These are phyloP conservation scores for Colletotrichum echinochloae DNA, from an alignment of 2,329 filamentous ascomycete species.

Conservation along the genomic window DNA sequence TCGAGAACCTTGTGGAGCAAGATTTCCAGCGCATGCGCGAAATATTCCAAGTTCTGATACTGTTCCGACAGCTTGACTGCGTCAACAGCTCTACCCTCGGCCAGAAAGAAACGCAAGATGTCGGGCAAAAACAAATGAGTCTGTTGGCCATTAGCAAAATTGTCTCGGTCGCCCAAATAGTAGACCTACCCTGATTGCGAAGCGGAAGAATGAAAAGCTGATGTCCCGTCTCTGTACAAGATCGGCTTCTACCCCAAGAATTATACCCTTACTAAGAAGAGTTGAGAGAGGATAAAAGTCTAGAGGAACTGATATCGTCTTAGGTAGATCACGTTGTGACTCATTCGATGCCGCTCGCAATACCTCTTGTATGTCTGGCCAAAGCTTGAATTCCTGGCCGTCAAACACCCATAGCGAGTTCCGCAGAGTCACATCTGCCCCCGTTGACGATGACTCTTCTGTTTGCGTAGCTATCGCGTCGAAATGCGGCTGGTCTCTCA, in stretches of 20 bases:
- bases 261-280: slow-evolving; percentile 87
- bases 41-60: slow-evolving; percentile 90
- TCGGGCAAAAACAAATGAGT: slow-evolving; percentile 95
- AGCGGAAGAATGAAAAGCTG: slow-evolving; percentile 89
- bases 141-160: slow-evolving; percentile 68
- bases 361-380: slow-evolving; percentile 90
- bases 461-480: slow-evolving; percentile 47
- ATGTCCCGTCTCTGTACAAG: slow-evolving; percentile 93
- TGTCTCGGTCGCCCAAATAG: slow-evolving; percentile 88
- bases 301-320: slow-evolving; percentile 81
- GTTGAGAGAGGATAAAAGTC: slow-evolving; percentile 96
- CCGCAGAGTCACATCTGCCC: slow-evolving; percentile 59
- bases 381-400: slow-evolving; percentile 85
- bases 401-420: slow-evolving; percentile 98
- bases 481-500: slow-evolving; percentile 80
- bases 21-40: slow-evolving; percentile 91
- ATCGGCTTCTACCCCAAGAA: slow-evolving; percentile 92
- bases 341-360: slow-evolving; percentile 77
- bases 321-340: slow-evolving; percentile 75
- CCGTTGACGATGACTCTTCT: slow-evolving; percentile 13
- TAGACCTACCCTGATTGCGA: slow-evolving; percentile 86
- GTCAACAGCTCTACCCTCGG: slow-evolving; percentile 79
- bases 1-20: slow-evolving; percentile 93
- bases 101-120: slow-evolving; percentile 82
- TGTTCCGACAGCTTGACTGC: slow-evolving; percentile 86